phyloP scores from a whole-genome alignment of 2,329 filamentous ascomycete species.

The Chaetomiaceae sp. region DNA sequence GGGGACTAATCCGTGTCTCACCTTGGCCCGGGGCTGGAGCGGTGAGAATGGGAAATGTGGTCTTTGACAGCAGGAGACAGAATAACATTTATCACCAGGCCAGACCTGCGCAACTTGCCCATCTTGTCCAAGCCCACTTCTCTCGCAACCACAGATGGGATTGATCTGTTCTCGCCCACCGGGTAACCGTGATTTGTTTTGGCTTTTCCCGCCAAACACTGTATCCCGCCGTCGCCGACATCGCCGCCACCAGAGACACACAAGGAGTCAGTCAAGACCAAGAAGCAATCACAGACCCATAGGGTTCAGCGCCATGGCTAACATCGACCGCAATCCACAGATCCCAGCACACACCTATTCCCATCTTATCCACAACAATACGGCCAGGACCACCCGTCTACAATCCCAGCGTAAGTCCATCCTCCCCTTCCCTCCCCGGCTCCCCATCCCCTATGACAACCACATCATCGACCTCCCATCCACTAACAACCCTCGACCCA shows the following conservation, averaged over 20 bases:
- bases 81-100: background rate
- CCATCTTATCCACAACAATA: too few relatives aligned
- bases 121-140: background rate
- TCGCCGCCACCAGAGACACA: background rate
- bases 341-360: too few relatives aligned
- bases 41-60: background rate
- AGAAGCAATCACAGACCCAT: too few relatives aligned
- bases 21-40: background rate
- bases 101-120: too few relatives aligned
- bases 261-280: background rate
- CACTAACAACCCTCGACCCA: background rate
- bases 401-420: background rate
- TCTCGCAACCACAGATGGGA: background rate
- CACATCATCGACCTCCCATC: too few relatives aligned
- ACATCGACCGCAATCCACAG: too few relatives aligned
- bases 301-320: too few relatives aligned
- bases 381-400: too few relatives aligned
- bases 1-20: background rate
- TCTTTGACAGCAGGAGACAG: background rate
- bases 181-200: constrained; percentile 2
- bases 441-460: too few relatives aligned
- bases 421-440: background rate
- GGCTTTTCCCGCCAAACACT: background rate
- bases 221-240: background rate
- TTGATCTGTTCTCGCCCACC: constrained; percentile 2